Percentiles rank a stretch among this genome's conserved stretches.
Conservation (phyloP, 179 eudicot species). For the Nepenthes alata region DNA sequence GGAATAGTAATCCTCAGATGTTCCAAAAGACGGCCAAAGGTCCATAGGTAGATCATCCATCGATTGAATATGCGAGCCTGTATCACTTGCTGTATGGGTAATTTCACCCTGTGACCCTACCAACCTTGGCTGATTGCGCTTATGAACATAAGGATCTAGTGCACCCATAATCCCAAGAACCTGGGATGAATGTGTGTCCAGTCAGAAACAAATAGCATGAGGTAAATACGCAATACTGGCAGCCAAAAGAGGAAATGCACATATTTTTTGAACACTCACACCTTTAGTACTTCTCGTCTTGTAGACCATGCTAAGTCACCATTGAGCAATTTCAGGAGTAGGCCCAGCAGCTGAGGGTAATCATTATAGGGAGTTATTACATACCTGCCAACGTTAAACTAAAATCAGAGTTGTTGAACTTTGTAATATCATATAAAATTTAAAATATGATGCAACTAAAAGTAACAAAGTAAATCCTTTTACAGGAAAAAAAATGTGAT, state of each 20-base stretch:
- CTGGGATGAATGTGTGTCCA: conserved; percentile 20
- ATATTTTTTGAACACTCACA: conserved; percentile 1
- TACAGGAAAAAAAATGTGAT: too few relatives aligned
- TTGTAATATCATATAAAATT: neutral
- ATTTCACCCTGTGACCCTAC: conserved; percentile 80
- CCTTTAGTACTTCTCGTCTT: conserved; percentile 93
- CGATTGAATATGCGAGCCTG: conserved; percentile 75
- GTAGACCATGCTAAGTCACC: conserved; percentile 98
- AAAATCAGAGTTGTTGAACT: neutral
- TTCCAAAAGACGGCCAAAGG: conserved; percentile 93
- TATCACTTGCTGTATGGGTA: conserved; percentile 55
- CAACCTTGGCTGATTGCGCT: conserved; percentile 77
- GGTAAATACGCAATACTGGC: neutral
- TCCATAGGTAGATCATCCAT: conserved; percentile 90
- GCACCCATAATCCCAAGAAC: conserved; percentile 99
- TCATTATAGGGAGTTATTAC: conserved; percentile 90
- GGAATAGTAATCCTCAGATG: conserved; percentile 94
- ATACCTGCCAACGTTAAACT: conserved; percentile 41
- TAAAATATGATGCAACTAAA: neutral
- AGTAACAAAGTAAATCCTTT: too few relatives aligned
- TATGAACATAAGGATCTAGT: conserved; percentile 89
- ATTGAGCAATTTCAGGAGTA: conserved; percentile 86
- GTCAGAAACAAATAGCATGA: conserved; percentile 7
- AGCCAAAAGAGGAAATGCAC: too few relatives aligned
- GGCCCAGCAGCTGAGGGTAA: conserved; percentile 73